Evolutionary conservation across 1,284 basidiomycete genomes (phyloP).

Genomic region (Ustilago vetiveriae): DNA sequence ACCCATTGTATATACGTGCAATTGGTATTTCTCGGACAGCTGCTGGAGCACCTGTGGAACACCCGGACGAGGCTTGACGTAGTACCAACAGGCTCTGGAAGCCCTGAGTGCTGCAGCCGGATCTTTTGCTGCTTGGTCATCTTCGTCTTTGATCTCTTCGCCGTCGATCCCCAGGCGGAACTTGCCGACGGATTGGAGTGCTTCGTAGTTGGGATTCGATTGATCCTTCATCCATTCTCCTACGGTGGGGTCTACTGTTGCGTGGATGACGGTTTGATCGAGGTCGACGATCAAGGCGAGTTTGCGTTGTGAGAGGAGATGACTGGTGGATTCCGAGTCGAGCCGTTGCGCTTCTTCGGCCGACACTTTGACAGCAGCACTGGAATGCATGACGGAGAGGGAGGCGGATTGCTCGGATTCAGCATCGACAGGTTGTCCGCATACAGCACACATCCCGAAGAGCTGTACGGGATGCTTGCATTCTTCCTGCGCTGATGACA

Average conservation of each 20-base stretch:
- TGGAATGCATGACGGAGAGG: slow-evolving; percentile 60
- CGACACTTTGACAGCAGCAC: slow-evolving; percentile 61
- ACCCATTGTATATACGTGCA: slow-evolving; percentile 99
- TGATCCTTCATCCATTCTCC: slow-evolving; percentile 93
- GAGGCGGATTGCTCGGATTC: slow-evolving; percentile 35
- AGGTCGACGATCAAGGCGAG: slow-evolving; percentile 96
- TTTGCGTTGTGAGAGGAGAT: slow-evolving; percentile 79
- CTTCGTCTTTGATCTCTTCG: slow-evolving; percentile 67
- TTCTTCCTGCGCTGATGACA: slow-evolving; percentile 18
- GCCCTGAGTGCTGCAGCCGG: slow-evolving; percentile 17
- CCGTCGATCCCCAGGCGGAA: slow-evolving; percentile 86
- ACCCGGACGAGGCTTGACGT: slow-evolving; percentile 93
- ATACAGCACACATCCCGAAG: slow-evolving; percentile 88
- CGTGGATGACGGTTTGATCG: slow-evolving; percentile 98
- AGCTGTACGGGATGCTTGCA: slow-evolving; percentile 94
- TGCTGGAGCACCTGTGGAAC: slow-evolving; percentile 79
- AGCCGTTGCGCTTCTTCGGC: slow-evolving; percentile 81
- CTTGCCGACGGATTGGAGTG: slow-evolving; percentile 82
- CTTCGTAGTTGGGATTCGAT: slow-evolving; percentile 86
- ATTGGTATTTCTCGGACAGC: slow-evolving; percentile 84
- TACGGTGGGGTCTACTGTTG: slow-evolving; percentile 96
- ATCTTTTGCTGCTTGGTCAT: slow-evolving; percentile 23
- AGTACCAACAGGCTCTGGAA: slow-evolving; percentile 82
- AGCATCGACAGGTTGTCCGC: slow-evolving; percentile 91
- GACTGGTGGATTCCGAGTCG: slow-evolving; percentile 80